These are phyloP conservation scores for Penicillium sp. DNA, from an alignment of 2,329 filamentous ascomycete species.

Conservation along the genomic window DNA sequence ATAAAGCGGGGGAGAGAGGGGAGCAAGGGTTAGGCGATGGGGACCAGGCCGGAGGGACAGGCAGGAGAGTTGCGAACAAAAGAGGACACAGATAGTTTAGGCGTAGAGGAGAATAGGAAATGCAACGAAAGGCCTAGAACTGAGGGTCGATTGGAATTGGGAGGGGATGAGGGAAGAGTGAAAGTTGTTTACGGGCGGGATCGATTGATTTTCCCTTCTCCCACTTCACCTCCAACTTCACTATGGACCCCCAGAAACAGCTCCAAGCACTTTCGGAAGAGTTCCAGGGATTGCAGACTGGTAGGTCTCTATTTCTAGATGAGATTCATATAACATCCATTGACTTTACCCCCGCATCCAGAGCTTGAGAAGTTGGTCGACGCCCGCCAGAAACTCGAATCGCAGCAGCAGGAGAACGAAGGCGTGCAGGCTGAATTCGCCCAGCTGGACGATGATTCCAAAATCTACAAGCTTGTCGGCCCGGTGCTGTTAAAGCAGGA, in stretches of 20 bases:
- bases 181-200: constrained; percentile 28
- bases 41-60: constrained; percentile 12
- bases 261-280: constrained; percentile 82
- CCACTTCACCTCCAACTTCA: constrained; percentile 23
- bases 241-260: constrained; percentile 63
- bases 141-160: constrained; percentile 14
- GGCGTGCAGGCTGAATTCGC: constrained; percentile 89
- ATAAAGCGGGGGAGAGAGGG: constrained; percentile 22
- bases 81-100: neutral
- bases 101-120: neutral
- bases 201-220: constrained; percentile 29
- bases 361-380: constrained; percentile 74
- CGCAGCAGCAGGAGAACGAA: constrained; percentile 88
- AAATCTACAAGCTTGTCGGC: constrained; percentile 93
- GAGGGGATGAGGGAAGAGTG: constrained; percentile 21
- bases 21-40: constrained; percentile 12
- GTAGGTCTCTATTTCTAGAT: constrained; percentile 44
- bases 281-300: constrained; percentile 80
- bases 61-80: constrained; percentile 8
- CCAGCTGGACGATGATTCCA: constrained; percentile 71
- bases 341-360: constrained; percentile 39
- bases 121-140: neutral
- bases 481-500: constrained; percentile 94
- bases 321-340: neutral
- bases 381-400: constrained; percentile 82